Conservation (phyloP, 371 early-diverging fungal species). For the Mortierella sp. region DNA sequence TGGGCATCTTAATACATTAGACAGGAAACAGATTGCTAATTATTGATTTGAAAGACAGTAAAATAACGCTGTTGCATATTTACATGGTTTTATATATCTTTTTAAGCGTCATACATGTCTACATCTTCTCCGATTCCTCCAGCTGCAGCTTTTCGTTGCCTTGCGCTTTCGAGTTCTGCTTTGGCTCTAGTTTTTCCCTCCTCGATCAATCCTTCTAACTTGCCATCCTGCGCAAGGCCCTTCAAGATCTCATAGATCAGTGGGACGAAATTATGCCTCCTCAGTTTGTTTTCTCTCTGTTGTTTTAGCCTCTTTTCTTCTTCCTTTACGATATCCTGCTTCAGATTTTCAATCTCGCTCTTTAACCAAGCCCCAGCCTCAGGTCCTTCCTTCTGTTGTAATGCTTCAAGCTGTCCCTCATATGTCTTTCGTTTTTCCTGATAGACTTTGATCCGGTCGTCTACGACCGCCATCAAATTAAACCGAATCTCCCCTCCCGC, state of each 20-base stretch:
- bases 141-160: constrained; percentile 39
- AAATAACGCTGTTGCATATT: not conserved
- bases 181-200: constrained; percentile 68
- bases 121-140: constrained; percentile 19
- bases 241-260: constrained; percentile 76
- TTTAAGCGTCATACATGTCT: constrained; percentile 32
- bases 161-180: constrained; percentile 46
- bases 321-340: constrained; percentile 41
- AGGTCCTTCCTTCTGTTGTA: constrained; percentile 51
- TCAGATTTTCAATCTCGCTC: constrained; percentile 41
- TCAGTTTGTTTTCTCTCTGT: constrained; percentile 78
- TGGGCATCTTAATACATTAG: too few species aligned
- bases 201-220: constrained; percentile 64
- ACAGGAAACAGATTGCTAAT: too few species aligned
- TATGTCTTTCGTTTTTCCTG: constrained; percentile 65
- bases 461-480: constrained; percentile 88
- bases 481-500: constrained; percentile 81
- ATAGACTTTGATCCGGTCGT: constrained; percentile 71
- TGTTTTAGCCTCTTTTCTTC: constrained; percentile 56
- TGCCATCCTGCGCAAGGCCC: constrained; percentile 74
- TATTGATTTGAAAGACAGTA: too few species aligned
- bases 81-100: not conserved
- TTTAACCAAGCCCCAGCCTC: constrained; percentile 44
- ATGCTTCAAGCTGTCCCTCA: constrained; percentile 46
- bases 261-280: constrained; percentile 89